Evolutionary conservation across 768 basidiomycete species (phyloP).

Genomic region (Phaeotremella skinneri): DNA sequence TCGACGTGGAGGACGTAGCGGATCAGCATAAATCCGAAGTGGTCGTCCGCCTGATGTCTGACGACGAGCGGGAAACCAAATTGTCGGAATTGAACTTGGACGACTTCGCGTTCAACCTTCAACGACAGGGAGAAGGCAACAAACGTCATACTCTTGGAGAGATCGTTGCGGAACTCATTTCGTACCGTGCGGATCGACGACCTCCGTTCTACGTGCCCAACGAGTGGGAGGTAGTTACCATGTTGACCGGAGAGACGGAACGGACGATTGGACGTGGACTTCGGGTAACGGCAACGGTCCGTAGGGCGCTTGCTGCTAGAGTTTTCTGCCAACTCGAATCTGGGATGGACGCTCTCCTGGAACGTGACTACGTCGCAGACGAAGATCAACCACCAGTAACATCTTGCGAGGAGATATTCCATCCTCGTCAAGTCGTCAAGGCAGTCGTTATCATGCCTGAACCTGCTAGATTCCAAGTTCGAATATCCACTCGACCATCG

Average conservation of each 20-base stretch:
- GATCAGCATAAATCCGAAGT: conserved; percentile 88
- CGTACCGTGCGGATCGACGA: conserved; percentile 76
- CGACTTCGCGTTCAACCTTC: conserved; percentile 91
- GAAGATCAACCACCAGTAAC: conserved; percentile 38
- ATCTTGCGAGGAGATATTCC: conserved; percentile 57
- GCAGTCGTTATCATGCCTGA: conserved; percentile 73
- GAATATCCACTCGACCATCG: conserved; percentile 64
- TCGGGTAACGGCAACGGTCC: conserved; percentile 60
- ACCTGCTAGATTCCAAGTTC: conserved; percentile 65
- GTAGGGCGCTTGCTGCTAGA: conserved; percentile 66
- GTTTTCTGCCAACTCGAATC: conserved; percentile 79
- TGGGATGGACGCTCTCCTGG: conserved; percentile 80
- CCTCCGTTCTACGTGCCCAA: conserved; percentile 62
- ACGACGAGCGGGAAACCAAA: conserved; percentile 72
- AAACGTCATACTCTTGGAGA: conserved; percentile 87
- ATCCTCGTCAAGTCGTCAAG: conserved; percentile 74
- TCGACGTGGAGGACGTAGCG: conserved; percentile 95
- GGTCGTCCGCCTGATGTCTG: conserved; percentile 79
- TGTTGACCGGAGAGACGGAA: conserved; percentile 89
- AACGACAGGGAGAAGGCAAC: conserved; percentile 71
- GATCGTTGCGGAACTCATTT: conserved; percentile 79
- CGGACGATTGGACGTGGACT: conserved; percentile 73
- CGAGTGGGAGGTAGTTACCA: conserved; percentile 81
- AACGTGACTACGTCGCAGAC: conserved; percentile 58
- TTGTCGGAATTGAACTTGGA: conserved; percentile 88